These are phyloP conservation scores for Mortierella sp. DNA, from an alignment of 371 early-diverging fungal genomes.

Conservation along the genomic window DNA sequence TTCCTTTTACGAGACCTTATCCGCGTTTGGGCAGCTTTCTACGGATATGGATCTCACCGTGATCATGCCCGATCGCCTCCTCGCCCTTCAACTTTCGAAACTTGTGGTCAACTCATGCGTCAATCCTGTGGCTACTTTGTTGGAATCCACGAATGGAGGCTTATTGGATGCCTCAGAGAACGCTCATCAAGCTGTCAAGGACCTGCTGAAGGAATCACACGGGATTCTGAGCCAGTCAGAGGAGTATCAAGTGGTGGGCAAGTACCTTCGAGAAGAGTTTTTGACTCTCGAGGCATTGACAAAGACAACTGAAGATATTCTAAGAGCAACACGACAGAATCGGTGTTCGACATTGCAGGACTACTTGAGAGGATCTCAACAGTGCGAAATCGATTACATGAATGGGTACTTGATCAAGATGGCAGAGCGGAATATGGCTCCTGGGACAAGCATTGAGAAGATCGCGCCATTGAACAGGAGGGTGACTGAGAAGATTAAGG, in stretches of 20 bases:
- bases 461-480: slow-evolving; percentile 29
- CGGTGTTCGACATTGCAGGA: slow-evolving; percentile 45
- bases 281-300: slow-evolving; percentile 36
- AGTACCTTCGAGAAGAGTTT: slow-evolving; percentile 12
- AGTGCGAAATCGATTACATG: slow-evolving; percentile 51
- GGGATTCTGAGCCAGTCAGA: slow-evolving; percentile 26
- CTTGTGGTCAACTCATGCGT: slow-evolving; percentile 45
- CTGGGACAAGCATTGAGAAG: neutral
- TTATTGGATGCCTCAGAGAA: slow-evolving; percentile 7
- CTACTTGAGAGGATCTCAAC: slow-evolving; percentile 28
- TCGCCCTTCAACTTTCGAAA: slow-evolving; percentile 41
- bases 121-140: slow-evolving; percentile 39
- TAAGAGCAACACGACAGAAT: slow-evolving; percentile 29
- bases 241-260: slow-evolving; percentile 13
- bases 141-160: slow-evolving; percentile 31
- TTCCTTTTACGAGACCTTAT: slow-evolving; percentile 34
- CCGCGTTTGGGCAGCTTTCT: slow-evolving; percentile 19
- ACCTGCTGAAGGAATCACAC: slow-evolving; percentile 30
- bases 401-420: slow-evolving; percentile 46
- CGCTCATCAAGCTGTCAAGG: slow-evolving; percentile 28
- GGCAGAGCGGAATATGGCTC: slow-evolving; percentile 20
- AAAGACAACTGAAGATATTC: slow-evolving; percentile 28
- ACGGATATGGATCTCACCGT: slow-evolving; percentile 20
- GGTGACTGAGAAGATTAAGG: slow-evolving; percentile 35
- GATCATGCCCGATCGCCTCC: slow-evolving; percentile 26